Evolutionary conservation across 2,329 filamentous ascomycete species (phyloP).

Genomic region (Penicillium fuscoglaucum): DNA sequence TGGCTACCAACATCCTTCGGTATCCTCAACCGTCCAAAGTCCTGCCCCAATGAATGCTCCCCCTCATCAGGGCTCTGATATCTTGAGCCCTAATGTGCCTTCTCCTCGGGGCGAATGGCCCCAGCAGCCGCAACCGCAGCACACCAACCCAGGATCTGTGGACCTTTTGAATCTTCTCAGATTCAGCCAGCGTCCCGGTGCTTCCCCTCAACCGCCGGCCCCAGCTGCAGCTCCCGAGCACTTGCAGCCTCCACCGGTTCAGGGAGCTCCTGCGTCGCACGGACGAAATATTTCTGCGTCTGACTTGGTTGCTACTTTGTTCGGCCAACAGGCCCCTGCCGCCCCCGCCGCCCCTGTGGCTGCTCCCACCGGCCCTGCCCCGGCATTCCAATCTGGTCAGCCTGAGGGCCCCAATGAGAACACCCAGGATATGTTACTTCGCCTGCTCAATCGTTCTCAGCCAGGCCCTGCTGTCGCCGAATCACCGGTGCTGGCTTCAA

Average conservation of each 20-base stretch:
- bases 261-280: slow-evolving; percentile 33
- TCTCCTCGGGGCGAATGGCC: slow-evolving; percentile 48
- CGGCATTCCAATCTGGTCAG: slow-evolving; percentile 22
- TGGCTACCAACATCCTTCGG: slow-evolving; percentile 56
- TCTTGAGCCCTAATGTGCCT: slow-evolving; percentile 58
- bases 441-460: slow-evolving; percentile 76
- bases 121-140: slow-evolving; percentile 41
- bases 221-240: slow-evolving; percentile 27
- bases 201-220: slow-evolving; percentile 33
- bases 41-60: slow-evolving; percentile 55
- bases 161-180: slow-evolving; percentile 66
- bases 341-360: slow-evolving; percentile 32
- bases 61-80: slow-evolving; percentile 57
- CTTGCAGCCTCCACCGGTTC: slow-evolving; percentile 29
- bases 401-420: slow-evolving; percentile 50
- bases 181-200: slow-evolving; percentile 55
- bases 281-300: slow-evolving; percentile 53
- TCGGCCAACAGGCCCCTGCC: slow-evolving; percentile 44
- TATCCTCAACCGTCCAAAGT: slow-evolving; percentile 60
- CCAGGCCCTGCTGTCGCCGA: slow-evolving; percentile 30
- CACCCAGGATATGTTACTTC: slow-evolving; percentile 82
- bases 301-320: slow-evolving; percentile 59
- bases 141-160: slow-evolving; percentile 49
- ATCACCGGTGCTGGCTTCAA: slow-evolving; percentile 43
- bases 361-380: slow-evolving; percentile 31